A percentile compares a stretch with the other conserved stretches of the same genome.
Conservation (phyloP, 2,329 filamentous ascomycete genomes). For the Venturia pyrina region DNA sequence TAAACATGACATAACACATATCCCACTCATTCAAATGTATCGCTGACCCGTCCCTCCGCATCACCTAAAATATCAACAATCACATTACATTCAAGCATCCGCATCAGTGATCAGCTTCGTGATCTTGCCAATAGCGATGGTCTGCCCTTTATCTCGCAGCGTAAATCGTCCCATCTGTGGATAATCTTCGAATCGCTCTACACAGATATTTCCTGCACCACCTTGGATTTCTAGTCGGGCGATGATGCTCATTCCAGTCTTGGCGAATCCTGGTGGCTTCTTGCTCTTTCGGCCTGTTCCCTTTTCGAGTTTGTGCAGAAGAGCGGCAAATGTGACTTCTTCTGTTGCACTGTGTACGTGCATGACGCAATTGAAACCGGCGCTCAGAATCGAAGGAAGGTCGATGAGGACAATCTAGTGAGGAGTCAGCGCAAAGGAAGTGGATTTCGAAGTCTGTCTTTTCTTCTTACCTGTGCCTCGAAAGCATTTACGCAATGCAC, state of each 20-base stretch:
- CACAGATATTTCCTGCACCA: constrained; percentile 76
- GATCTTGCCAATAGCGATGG: constrained; percentile 98
- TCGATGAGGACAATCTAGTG: constrained; percentile 85
- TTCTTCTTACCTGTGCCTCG: constrained; percentile 49
- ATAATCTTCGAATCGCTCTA: constrained; percentile 93
- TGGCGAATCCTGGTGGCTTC: constrained; percentile 83
- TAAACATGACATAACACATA: background rate
- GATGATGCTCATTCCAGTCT: constrained; percentile 74
- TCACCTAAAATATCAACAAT: background rate
- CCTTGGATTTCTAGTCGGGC: constrained; percentile 81
- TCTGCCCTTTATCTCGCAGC: constrained; percentile 58
- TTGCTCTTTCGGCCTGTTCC: constrained; percentile 91
- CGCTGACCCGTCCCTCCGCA: background rate
- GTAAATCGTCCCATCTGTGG: constrained; percentile 47
- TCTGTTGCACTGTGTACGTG: constrained; percentile 97
- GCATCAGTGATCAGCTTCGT: constrained; percentile 56
- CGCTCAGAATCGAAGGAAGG: constrained; percentile 84
- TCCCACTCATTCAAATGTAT: background rate
- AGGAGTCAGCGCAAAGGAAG: background rate
- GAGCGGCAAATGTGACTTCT: constrained; percentile 81
- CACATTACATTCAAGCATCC: background rate
- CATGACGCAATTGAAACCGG: constrained; percentile 95
- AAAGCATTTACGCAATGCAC: constrained; percentile 85
- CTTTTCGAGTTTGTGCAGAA: constrained; percentile 92
- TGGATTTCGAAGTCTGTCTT: background rate